Conservation (phyloP, 768 basidiomycete species). For the Mycena kentingensis region DNA sequence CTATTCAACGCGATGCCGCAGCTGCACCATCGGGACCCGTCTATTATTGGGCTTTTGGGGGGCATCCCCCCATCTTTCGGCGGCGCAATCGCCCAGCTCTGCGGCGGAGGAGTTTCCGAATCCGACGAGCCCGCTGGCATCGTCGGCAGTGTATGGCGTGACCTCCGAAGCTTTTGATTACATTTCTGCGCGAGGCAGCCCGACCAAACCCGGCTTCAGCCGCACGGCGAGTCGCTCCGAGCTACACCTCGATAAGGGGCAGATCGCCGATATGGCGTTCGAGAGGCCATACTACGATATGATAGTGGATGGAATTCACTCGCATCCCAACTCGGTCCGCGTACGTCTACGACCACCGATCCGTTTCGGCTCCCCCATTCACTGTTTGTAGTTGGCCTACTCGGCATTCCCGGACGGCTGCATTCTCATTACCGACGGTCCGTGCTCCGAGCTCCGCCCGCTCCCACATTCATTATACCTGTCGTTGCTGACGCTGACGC, state of each 20-base stretch:
- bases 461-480: not conserved
- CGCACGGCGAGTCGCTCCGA: constrained; percentile 34
- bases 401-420: constrained; percentile 82
- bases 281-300: constrained; percentile 82
- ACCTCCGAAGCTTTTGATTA: constrained; percentile 67
- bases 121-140: constrained; percentile 5
- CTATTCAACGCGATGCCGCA: constrained; percentile 94
- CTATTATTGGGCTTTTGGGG: constrained; percentile 88
- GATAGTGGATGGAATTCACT: constrained; percentile 91
- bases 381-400: constrained; percentile 67
- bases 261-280: constrained; percentile 55
- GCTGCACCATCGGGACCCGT: constrained; percentile 87
- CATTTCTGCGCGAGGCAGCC: constrained; percentile 16
- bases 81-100: constrained; percentile 41
- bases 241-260: constrained; percentile 50
- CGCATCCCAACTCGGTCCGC: constrained; percentile 86
- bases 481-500: not conserved
- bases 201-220: constrained; percentile 9
- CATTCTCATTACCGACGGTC: constrained; percentile 89
- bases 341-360: constrained; percentile 44
- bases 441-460: too few relatives aligned
- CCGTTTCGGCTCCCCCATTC: too few relatives aligned
- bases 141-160: constrained; percentile 6
- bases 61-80: constrained; percentile 64
- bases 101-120: constrained; percentile 14